Base-by-base conservation (phyloP, 2,329 filamentous ascomycete species). In the Xylaria sp. region DNA sequence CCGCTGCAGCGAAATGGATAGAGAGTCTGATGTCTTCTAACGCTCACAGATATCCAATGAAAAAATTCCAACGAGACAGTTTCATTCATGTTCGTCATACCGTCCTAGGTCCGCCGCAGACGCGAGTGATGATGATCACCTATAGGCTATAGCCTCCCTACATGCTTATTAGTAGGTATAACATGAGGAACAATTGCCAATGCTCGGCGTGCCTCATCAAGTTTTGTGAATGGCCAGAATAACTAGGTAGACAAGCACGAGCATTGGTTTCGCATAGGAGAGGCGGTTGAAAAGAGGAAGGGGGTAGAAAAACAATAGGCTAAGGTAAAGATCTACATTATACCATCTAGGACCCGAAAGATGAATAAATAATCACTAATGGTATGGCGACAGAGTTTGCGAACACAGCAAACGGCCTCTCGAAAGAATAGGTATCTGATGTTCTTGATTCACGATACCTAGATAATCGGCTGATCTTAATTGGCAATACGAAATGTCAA, bases 161-260 rank as follows among this genome's bases (percentile, higher is more conserved):
- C 50, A 53, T 5, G 16, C 25, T 5, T 29, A 32, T n/a, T 13
- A 2, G 4, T 5, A 48, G 3, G 23, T 44, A 65, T 23, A 50
- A 42, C 16, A 40, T 18, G 27, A 58, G 21, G n/a, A 16, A 25
- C 12, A 18, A 35, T 35, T 64, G 53, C 54, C 47, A 60, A 66
- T 48, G 53, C 47, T 66, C n/a, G 53, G 60, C 65, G 29, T 25
- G 47, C 37, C 50, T 68, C 47, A 42, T 42, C 18, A 55, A 35
- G 35, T 42, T 21, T 53, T 51, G 32, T 25, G 16, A 40, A n/a
- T 44, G 25, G 37, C 9, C 4, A 10, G 8, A 29, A 47, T 32
- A 18, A 23, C 25, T 2, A 25, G 35, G 25, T n/a, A 40, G 35
- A 40, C 42, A 27, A 8, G 21, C 54, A 42, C 35, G 27, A 40